phyloP scores from a whole-genome alignment of 1,139 yeast genomes.

The Kluyveromyces marxianus region DNA sequence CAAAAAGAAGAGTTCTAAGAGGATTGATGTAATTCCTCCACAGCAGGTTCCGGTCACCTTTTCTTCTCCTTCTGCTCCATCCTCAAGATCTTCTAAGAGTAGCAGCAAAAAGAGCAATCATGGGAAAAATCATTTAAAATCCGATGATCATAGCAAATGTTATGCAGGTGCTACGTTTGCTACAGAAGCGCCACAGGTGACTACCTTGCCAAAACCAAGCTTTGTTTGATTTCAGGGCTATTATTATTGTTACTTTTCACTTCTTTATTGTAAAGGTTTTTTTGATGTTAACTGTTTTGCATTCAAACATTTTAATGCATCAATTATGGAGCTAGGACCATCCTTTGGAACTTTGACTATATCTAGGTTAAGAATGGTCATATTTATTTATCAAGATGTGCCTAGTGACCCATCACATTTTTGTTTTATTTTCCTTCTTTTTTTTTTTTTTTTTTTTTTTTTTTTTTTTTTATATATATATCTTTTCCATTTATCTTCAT shows the following conservation, averaged over 20 bases:
- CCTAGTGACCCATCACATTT: not conserved
- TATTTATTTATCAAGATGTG: too few relatives aligned
- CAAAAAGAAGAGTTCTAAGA: not conserved
- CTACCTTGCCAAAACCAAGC: constrained; percentile 25
- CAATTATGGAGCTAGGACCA: too few relatives aligned
- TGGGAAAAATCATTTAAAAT: constrained; percentile 8
- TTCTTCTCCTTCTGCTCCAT: constrained; percentile 2
- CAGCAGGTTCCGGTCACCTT: constrained; percentile 5
- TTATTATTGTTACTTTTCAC: constrained; percentile 2
- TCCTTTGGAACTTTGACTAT: too few relatives aligned
- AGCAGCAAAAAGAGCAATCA: constrained; percentile 7
- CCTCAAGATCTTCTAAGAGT: constrained; percentile 3
- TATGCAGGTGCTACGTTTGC: constrained; percentile 33
- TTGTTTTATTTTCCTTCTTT: constrained; percentile 4
- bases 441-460: not conserved
- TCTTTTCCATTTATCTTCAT: not conserved
- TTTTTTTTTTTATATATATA: not conserved
- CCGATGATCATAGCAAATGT: constrained; percentile 9
- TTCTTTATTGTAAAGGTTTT: not conserved
- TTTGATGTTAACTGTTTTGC: too few relatives aligned
- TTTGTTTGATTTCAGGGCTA: constrained; percentile 13
- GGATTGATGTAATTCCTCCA: not conserved
- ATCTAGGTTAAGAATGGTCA: too few relatives aligned
- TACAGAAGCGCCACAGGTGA: constrained; percentile 25
- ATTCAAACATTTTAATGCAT: too few relatives aligned